A percentile compares a stretch with the other conserved stretches of the same genome.
Evolutionary conservation across 2,329 filamentous ascomycete genomes (phyloP).

Genomic region (Colletotrichum sojae): DNA sequence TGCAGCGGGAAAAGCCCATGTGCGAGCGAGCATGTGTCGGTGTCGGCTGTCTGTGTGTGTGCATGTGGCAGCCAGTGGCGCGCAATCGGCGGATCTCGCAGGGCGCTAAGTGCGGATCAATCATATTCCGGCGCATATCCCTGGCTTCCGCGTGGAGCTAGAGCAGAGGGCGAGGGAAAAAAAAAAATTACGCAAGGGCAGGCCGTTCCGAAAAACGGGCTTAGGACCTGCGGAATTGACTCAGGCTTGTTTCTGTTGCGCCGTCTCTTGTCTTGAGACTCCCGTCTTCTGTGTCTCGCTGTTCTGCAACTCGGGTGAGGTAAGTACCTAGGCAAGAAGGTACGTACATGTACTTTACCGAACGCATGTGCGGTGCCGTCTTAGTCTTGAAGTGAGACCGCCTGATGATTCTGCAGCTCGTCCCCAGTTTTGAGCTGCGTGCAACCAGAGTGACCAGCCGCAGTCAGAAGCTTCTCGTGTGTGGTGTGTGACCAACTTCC

Average conservation of each 20-base stretch:
- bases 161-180: not conserved
- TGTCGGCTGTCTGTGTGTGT: conserved; percentile 16
- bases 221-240: conserved; percentile 29
- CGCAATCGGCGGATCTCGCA: conserved; percentile 7
- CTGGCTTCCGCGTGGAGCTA: conserved; percentile 31
- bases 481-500: conserved; percentile 32
- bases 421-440: not conserved
- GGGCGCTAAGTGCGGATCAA: conserved; percentile 7
- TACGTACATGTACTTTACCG: not conserved
- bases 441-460: conserved; percentile 31
- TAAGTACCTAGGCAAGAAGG: too few relatives aligned
- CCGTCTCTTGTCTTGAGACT: conserved; percentile 21
- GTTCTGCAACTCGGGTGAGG: too few relatives aligned
- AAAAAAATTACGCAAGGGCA: conserved; percentile 32
- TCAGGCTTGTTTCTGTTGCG: conserved; percentile 35
- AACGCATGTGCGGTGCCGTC: not conserved
- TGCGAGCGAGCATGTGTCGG: conserved; percentile 15
- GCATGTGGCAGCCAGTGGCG: conserved; percentile 13
- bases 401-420: conserved; percentile 17
- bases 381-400: conserved; percentile 8
- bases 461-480: conserved; percentile 33
- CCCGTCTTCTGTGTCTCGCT: conserved; percentile 16
- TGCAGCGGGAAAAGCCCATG: not conserved
- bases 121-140: conserved; percentile 29
- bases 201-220: conserved; percentile 39